Evolutionary conservation across 768 basidiomycete species (phyloP).

Genomic region (Lactarius vividus): DNA sequence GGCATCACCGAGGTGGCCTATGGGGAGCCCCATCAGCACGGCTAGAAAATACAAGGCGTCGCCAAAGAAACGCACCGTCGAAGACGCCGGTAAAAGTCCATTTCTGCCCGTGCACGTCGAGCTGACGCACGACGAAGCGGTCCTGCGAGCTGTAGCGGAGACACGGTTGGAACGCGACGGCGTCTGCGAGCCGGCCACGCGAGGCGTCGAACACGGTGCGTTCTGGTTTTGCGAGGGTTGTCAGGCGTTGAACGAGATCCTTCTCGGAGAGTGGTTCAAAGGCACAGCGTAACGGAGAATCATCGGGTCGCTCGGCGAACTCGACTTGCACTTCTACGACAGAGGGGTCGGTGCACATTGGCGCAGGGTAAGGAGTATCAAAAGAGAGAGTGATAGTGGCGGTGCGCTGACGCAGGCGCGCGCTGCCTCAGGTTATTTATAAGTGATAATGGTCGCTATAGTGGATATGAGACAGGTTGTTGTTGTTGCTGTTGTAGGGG

Average conservation of each 20-base stretch:
- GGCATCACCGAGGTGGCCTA: conserved; percentile 49
- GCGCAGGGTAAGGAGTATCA: not conserved
- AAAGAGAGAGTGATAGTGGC: not conserved
- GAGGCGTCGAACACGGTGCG: conserved; percentile 22
- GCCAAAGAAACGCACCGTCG: conserved; percentile 38
- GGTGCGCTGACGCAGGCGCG: not conserved
- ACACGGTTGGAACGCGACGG: conserved; percentile 46
- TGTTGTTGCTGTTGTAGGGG: conserved; percentile 13
- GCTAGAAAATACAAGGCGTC: not conserved
- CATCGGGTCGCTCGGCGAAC: conserved; percentile 24
- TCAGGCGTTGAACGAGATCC: conserved; percentile 20
- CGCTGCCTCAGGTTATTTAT: not conserved
- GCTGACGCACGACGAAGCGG: conserved; percentile 40
- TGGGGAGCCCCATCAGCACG: not conserved
- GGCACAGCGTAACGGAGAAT: conserved; percentile 21
- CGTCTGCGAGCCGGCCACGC: conserved; percentile 37
- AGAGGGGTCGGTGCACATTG: conserved; percentile 11
- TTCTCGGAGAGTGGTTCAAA: conserved; percentile 24
- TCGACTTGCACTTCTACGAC: conserved; percentile 22
- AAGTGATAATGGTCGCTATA: not conserved
- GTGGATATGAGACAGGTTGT: conserved; percentile 5
- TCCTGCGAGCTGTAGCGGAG: conserved; percentile 41
- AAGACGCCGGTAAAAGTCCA: conserved; percentile 49
- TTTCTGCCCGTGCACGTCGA: conserved; percentile 38
- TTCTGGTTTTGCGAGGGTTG: conserved; percentile 22